Percentiles rank a stretch among this genome's conserved stretches.
These are phyloP conservation scores for Gaeumannomyces tritici DNA, from an alignment of 2,329 filamentous ascomycete species.

Conservation along the genomic window DNA sequence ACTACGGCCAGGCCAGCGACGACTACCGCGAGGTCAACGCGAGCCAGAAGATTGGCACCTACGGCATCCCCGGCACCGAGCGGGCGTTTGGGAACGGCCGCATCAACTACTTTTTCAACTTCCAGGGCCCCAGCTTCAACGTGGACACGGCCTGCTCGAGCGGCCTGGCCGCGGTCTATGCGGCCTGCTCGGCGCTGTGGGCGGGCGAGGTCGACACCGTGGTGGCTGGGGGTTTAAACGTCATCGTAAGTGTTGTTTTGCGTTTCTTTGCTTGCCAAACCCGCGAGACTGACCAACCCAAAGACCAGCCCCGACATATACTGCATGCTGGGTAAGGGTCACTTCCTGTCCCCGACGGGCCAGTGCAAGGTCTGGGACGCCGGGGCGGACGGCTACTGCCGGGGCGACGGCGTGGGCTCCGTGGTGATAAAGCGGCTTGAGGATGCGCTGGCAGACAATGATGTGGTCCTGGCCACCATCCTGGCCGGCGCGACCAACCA, in stretches of 20 bases:
- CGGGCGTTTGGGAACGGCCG: constrained; percentile 42
- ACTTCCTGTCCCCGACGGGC: constrained; percentile 45
- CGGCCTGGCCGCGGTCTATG: constrained; percentile 30
- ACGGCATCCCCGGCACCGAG: constrained; percentile 40
- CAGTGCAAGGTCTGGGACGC: constrained; percentile 51
- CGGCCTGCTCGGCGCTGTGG: constrained; percentile 57
- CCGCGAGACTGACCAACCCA: no score
- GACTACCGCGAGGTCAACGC: constrained; percentile 72
- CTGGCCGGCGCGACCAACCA: constrained; percentile 55
- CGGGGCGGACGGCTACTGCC: constrained; percentile 45
- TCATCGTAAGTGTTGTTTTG: no score
- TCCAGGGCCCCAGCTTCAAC: constrained; percentile 25
- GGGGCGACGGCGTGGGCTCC: constrained; percentile 29
- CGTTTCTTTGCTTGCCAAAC: no score
- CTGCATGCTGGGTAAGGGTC: constrained; percentile 52
- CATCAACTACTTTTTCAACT: constrained; percentile 33
- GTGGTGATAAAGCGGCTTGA: constrained; percentile 36
- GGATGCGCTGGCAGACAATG: constrained; percentile 33
- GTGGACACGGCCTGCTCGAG: constrained; percentile 31
- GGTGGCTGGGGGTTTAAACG: constrained; percentile 54
- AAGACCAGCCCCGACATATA: constrained; percentile 60
- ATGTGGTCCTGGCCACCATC: constrained; percentile 44
- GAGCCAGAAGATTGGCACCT: constrained; percentile 53
- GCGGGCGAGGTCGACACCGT: constrained; percentile 56
- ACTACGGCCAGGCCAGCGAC: constrained; percentile 68